phyloP scores from a whole-genome alignment of 306 rosid species.

The barrel medic (Medicago truncatula) region MtrunA17r5.0-ANR NC_053046.1:19354001-19354500 shows the following conservation, averaged over 20 bases:
- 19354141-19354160: too few species aligned
- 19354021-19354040: too few species aligned
- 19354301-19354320: not conserved
- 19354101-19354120: too few species aligned
- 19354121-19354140: too few species aligned
- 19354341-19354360: conserved; percentile 61
- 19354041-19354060: too few species aligned
- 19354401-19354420: conserved; percentile 97
- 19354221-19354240: not conserved
- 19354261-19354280: not conserved
- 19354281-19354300: not conserved
- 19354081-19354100: too few species aligned
- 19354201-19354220: not conserved
- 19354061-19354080: too few species aligned
- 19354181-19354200: too few species aligned
- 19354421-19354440: conserved; percentile 92
- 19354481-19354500: not conserved
- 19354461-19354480: not conserved
- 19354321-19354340: conserved; percentile 58
- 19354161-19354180: too few species aligned
- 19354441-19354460: conserved; percentile 20
- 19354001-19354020: too few species aligned
- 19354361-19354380: conserved; percentile 96
- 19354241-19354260: not conserved
- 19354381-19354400: conserved; percentile 93